Base-by-base conservation (phyloP, 2,329 filamentous ascomycete species). In the Paraconiothyrium brasiliense region DNA sequence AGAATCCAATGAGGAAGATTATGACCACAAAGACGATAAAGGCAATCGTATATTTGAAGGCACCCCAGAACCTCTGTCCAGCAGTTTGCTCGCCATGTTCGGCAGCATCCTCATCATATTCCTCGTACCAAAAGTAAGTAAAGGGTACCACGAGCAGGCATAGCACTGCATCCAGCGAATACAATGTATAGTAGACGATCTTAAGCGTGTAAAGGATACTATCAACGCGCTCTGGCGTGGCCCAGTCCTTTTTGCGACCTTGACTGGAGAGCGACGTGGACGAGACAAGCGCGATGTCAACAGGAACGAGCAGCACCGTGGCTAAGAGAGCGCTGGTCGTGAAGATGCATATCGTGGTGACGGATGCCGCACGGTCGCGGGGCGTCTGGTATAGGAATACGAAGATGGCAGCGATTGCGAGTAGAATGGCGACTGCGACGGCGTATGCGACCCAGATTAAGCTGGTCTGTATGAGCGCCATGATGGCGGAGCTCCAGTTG, bases 81-180 rank as follows among this genome's bases (percentile, higher is more conserved):
- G 90, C 79, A 2, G 91, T 90, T 76, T 94, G 90, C 34, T 87
- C 88, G 35, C 92, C 92, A 63, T 92, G 87, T 71, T 97, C 92
- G 37, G 90, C 86, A 63, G 93, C 93, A 22, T 94, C 90, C 80
- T 97, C 93, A 72, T 97, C 94, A 68, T 97, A 97, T 79, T 98
- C 95, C 78, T 99, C 95, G 74, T 97, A 95, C 89, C 91, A 97
- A 78, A 99, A 99, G 82, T 99, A 99, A 51, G 94, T 91, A 76
- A 99, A 99, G 0, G 95, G 95, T 22, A 98, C 91, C 48, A 97
- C 87, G 20, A 98, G 78, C 49, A 99, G 84, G 74, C 95, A 99
- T 11, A 99, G 87, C 6, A 97, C 77, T 0, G 93, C 92, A 78
- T 99, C 95, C 68, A 97, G 83, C 70, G 92, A 95, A 82, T 98